Conservation (phyloP, 208 protist species). For the Leishmania major region DNA sequence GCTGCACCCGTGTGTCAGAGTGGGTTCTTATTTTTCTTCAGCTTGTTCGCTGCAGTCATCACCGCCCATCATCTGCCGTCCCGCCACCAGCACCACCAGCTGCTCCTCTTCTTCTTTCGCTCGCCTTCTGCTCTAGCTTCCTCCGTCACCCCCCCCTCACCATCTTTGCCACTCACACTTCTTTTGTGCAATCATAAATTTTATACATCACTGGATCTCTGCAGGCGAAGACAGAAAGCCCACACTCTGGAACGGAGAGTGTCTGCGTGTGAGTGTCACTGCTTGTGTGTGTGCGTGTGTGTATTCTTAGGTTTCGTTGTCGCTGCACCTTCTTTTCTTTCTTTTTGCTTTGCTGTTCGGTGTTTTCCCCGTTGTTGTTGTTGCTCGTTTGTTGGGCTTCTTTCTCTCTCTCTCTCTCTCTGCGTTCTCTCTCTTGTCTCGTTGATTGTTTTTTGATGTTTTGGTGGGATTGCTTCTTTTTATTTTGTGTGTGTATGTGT, state of each 20-base stretch:
- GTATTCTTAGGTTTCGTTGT: not conserved
- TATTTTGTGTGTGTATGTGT: not conserved
- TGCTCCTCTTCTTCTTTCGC: not conserved
- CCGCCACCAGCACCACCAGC: not conserved
- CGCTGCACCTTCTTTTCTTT: not conserved
- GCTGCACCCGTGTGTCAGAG: no score
- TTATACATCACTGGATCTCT: not conserved
- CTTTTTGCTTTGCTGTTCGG: not conserved
- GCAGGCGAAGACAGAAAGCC: not conserved
- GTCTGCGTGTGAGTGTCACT: not conserved
- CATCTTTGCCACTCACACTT: not conserved
- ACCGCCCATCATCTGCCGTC: no score
- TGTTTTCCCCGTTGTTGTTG: not conserved
- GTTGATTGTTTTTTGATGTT: not conserved
- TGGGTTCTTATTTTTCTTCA: no score
- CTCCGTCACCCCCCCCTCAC: not conserved
- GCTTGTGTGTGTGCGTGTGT: not conserved
- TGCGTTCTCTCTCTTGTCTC: not conserved
- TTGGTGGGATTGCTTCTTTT: slow-evolving; percentile 4
- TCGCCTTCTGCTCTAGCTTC: not conserved
- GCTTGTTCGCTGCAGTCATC: no score
- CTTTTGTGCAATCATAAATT: not conserved
- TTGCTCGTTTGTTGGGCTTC: not conserved
- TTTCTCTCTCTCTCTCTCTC: no score
- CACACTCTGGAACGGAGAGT: not conserved